Evolutionary conservation across 805 yeast species (phyloP).

Genomic region (Barnettozyma californica): DNA sequence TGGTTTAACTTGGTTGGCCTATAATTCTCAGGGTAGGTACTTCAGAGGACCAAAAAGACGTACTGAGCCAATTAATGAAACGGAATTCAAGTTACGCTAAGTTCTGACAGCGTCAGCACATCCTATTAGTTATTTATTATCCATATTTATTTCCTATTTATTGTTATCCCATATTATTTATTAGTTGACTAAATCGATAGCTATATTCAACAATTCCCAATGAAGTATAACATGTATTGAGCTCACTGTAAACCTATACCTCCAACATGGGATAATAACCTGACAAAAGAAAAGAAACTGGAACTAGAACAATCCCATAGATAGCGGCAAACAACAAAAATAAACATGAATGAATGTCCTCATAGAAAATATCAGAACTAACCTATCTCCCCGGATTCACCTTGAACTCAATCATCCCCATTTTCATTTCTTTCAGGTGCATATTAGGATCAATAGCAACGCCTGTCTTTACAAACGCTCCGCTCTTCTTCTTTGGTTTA

Average conservation of each 20-base stretch:
- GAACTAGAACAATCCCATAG: background rate
- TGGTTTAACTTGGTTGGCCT: slow-evolving; percentile 20
- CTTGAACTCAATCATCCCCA: slow-evolving; percentile 17
- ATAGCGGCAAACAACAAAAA: background rate
- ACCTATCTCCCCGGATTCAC: slow-evolving; percentile 4
- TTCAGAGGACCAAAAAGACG: slow-evolving; percentile 22
- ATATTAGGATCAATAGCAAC: slow-evolving; percentile 1
- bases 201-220: background rate
- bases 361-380: background rate
- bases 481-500: background rate
- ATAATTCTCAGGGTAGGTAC: slow-evolving; percentile 21
- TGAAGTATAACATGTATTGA: background rate
- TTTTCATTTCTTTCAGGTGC: slow-evolving; percentile 12
- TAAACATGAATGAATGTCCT: background rate
- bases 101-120: background rate
- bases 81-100: slow-evolving; percentile 18
- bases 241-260: background rate
- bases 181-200: background rate
- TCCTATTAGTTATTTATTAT: too few relatives aligned
- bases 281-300: background rate
- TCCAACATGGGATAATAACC: background rate
- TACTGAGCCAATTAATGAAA: slow-evolving; percentile 18
- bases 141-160: slow-evolving; percentile 5
- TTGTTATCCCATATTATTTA: slow-evolving; percentile 3
- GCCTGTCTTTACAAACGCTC: background rate